Conservation (phyloP, 2,329 filamentous ascomycete genomes). For the Grosmannia serpens region DNA sequence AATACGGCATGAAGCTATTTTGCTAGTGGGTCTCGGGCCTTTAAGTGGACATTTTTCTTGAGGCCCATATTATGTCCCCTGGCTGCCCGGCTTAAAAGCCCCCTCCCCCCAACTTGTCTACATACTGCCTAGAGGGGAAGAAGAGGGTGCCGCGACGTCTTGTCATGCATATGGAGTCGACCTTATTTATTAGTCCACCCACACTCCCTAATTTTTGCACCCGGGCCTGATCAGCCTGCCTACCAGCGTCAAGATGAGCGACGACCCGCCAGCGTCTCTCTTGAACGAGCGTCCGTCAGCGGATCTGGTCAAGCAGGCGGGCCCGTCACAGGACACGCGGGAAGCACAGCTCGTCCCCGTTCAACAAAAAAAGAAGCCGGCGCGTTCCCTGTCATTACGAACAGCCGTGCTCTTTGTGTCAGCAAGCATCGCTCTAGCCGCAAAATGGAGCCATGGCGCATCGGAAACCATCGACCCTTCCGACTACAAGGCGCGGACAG, state of each 20-base stretch:
- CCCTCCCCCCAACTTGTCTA: neutral
- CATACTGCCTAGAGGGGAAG: neutral
- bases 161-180: neutral
- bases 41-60: neutral
- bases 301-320: neutral
- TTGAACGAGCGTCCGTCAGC: neutral
- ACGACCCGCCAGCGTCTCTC: neutral
- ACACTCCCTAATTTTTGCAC: neutral
- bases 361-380: neutral
- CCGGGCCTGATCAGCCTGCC: neutral
- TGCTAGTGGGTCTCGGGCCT: neutral
- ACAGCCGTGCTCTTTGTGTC: neutral
- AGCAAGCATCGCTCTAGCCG: neutral
- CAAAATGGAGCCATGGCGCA: neutral
- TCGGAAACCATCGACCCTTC: neutral
- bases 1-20: neutral
- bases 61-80: neutral
- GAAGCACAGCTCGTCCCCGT: neutral
- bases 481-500: neutral
- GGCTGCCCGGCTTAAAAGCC: neutral
- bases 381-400: neutral
- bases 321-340: neutral
- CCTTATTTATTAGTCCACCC: neutral
- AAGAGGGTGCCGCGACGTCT: neutral
- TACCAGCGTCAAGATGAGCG: neutral